These are phyloP conservation scores for Saccharomyces hybrid DNA, from an alignment of 1,139 yeast genomes.

Conservation along the genomic window DNA sequence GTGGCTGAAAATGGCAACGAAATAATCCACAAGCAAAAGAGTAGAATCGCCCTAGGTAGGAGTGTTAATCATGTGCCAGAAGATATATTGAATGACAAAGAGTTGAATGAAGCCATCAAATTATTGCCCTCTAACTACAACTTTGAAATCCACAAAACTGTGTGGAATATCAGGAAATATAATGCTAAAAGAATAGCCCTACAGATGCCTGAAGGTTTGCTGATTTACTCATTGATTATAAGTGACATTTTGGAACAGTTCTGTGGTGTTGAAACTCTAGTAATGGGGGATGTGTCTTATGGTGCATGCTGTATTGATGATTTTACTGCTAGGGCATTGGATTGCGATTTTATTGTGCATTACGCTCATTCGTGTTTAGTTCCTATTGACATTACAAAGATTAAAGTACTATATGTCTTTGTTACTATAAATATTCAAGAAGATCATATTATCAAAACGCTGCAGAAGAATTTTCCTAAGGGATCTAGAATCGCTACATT, in stretches of 20 bases:
- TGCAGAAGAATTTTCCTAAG: conserved; percentile 57
- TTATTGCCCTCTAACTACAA: conserved; percentile 85
- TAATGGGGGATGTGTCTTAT: conserved; percentile 98
- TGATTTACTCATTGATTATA: conserved; percentile 77
- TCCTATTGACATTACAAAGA: conserved; percentile 84
- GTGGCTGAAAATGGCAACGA: conserved; percentile 16
- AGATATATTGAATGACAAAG: conserved; percentile 71
- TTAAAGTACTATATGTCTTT: conserved; percentile 88
- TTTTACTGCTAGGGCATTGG: conserved; percentile 83
- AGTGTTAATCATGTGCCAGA: conserved; percentile 85
- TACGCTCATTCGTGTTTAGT: conserved; percentile 97
- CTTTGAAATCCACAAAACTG: conserved; percentile 91
- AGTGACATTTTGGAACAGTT: conserved; percentile 90
- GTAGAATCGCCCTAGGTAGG: conserved; percentile 36
- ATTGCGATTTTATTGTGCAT: conserved; percentile 91
- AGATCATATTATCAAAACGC: conserved; percentile 67
- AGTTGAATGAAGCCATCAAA: conserved; percentile 70
- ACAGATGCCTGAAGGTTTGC: conserved; percentile 95
- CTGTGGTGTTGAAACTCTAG: conserved; percentile 76
- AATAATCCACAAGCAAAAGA: conserved; percentile 28
- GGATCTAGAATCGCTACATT: conserved; percentile 68
- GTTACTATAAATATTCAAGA: conserved; percentile 90
- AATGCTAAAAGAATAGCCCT: conserved; percentile 75
- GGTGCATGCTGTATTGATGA: conserved; percentile 99
- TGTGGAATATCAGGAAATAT: conserved; percentile 79